These are phyloP conservation scores for Bipolaris oryzae DNA, from an alignment of 2,329 filamentous ascomycete species.

Conservation along the genomic window DNA sequence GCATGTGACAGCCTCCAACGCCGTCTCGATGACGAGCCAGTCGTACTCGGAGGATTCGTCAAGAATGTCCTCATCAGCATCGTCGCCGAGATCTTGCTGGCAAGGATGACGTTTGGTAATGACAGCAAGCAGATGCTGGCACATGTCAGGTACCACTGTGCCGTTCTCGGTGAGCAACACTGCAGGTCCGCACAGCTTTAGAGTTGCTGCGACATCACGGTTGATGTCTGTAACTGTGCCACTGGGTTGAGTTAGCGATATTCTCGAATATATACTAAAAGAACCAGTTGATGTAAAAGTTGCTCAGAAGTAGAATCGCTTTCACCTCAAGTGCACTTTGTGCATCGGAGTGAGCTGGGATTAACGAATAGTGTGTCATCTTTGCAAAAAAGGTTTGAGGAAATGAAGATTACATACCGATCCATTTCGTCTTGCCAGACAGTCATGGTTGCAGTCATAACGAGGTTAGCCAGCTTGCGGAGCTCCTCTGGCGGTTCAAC, in stretches of 20 bases:
- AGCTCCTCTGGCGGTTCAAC: conserved; percentile 79
- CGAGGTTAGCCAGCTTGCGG: conserved; percentile 81
- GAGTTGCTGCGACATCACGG: conserved; percentile 85
- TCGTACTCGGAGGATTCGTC: conserved; percentile 92
- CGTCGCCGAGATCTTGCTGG: conserved; percentile 87
- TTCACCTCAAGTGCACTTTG: conserved; percentile 86
- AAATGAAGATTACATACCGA: conserved; percentile 69
- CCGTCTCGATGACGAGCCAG: conserved; percentile 95
- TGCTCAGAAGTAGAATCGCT: conserved; percentile 67
- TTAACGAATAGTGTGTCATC: conserved; percentile 90
- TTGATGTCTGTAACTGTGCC: conserved; percentile 93
- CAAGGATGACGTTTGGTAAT: conserved; percentile 91
- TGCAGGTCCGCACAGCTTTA: conserved; percentile 89
- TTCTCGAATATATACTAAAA: conserved; percentile 12
- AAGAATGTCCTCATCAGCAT: conserved; percentile 68
- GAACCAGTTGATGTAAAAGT: conserved; percentile 51
- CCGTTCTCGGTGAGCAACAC: conserved; percentile 73
- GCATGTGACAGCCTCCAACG: conserved; percentile 86
- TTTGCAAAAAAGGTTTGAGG: conserved; percentile 31
- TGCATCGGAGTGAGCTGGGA: conserved; percentile 99
- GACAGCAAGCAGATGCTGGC: conserved; percentile 76
- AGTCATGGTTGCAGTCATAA: conserved; percentile 81
- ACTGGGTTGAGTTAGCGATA: conserved; percentile 55
- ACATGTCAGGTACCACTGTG: conserved; percentile 72
- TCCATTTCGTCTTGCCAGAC: conserved; percentile 91